Conservation (phyloP, 305 asterid species). For the Ajuga reptans region DNA sequence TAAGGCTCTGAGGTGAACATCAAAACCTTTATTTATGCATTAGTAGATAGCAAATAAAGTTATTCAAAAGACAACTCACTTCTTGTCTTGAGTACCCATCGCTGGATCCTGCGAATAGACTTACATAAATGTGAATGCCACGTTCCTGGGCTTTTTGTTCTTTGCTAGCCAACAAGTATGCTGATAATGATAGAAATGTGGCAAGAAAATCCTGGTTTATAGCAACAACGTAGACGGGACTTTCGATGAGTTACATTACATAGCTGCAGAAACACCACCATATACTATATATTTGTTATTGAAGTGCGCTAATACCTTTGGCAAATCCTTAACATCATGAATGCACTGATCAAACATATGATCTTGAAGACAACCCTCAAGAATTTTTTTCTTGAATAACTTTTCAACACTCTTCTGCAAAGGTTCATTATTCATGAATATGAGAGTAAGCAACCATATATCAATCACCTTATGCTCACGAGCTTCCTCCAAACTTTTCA, state of each 20-base stretch:
- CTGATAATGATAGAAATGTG: slow-evolving; percentile 58
- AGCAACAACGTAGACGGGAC: slow-evolving; percentile 21
- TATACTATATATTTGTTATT: slow-evolving; percentile 1
- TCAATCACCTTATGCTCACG: slow-evolving; percentile 69
- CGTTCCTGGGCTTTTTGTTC: slow-evolving; percentile 57
- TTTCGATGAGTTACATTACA: slow-evolving; percentile 12
- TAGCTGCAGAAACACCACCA: slow-evolving; percentile 14
- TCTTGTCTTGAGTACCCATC: slow-evolving; percentile 76
- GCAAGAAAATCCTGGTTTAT: slow-evolving; percentile 60
- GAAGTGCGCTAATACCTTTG: slow-evolving; percentile 43
- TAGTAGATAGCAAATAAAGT: slow-evolving; percentile 1
- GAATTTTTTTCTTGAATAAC: slow-evolving; percentile 65
- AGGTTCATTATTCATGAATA: slow-evolving; percentile 54
- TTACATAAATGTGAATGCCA: slow-evolving; percentile 61
- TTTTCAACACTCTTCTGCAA: slow-evolving; percentile 67
- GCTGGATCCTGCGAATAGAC: slow-evolving; percentile 55
- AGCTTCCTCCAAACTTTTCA: slow-evolving; percentile 57
- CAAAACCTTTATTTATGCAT: slow-evolving; percentile 1
- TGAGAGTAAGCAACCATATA: slow-evolving; percentile 62
- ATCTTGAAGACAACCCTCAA: slow-evolving; percentile 64
- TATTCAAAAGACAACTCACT: slow-evolving; percentile 41
- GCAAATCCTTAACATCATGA: slow-evolving; percentile 55
- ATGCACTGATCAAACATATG: slow-evolving; percentile 64
- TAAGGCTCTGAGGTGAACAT: slow-evolving; percentile 25
- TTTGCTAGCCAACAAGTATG: slow-evolving; percentile 69